phyloP scores from a whole-genome alignment of 495 filamentous ascomycete species.

The Podospora tetraspora region DNA sequence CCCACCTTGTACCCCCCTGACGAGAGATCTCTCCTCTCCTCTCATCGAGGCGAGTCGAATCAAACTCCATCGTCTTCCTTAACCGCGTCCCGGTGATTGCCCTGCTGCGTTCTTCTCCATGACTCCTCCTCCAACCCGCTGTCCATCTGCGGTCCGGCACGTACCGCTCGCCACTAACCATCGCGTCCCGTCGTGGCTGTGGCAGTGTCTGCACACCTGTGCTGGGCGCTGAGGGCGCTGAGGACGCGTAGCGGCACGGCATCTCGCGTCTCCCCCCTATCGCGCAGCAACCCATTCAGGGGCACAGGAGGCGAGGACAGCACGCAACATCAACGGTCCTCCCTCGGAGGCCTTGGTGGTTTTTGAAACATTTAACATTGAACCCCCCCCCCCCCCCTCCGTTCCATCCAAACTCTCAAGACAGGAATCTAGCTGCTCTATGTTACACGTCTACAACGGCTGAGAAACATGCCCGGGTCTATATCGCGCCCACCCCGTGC shows the following conservation, averaged over 20 bases:
- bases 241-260: no score
- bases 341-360: not conserved
- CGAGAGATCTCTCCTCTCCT: not conserved
- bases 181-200: not conserved
- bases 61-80: not conserved
- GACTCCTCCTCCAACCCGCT: not conserved
- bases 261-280: not conserved
- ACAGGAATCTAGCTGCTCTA: not conserved
- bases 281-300: not conserved
- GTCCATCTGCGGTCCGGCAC: not conserved
- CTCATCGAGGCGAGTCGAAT: not conserved
- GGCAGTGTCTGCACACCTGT: not conserved
- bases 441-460: not conserved
- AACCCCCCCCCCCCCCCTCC: not conserved
- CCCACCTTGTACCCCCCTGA: not conserved
- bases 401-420: not conserved
- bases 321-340: not conserved
- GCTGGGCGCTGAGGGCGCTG: no score
- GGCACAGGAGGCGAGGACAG: not conserved
- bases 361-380: not conserved
- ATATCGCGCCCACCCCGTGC: not conserved
- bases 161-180: not conserved
- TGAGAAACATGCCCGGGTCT: not conserved
- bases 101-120: not conserved
- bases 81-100: no score